Base-by-base conservation (phyloP, 768 basidiomycete species). In the Pisolithus microcarpus region DNA sequence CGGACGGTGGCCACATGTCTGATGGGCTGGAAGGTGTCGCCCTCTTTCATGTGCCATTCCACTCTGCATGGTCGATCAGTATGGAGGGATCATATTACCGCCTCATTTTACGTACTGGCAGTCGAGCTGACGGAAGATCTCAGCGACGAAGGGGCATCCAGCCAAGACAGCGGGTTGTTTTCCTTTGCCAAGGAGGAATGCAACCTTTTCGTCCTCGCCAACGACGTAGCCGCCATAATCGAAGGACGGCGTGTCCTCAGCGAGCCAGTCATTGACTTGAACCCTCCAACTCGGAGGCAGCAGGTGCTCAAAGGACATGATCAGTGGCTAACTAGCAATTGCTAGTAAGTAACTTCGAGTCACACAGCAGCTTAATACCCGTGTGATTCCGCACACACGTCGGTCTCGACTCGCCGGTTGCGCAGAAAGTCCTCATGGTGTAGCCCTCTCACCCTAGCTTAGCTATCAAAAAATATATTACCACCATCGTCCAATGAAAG, bases 161-260 rank as follows among this genome's bases (percentile, higher is more conserved):
- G 96, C 96, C 7, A 99, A 78, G 24, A 98, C 85, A 21, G 81
- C 81, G 16, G 77, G 58, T 50, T 81, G 76, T 47, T 82, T 80
- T 52, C 91, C 91, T 72, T 99, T 98, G 45, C 93, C 95, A 58
- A 91, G 77, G 16, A 98, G 78, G 63, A 84, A 86, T 7, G 96
- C 96, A 64, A 88, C 84, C 38, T 91, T 82, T 36, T 79, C 71
- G 7, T 79, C 85, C 63, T 98, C 94, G 13, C 95, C 95, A 8
- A 99, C 95, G 44, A 98, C 91, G 62, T 87, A 95, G 2, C 95
- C 95, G 37, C 88, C 94, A 57, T 91, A 96, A 68, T 99, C 95
- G 58, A 97, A 96, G 1, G 91, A 93, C 1, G 95, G 95, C 0
- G 86, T 88, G 63, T 98, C 95, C 70, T 99, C 95, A 7, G 80